A percentile compares a stretch with the other conserved stretches of the same genome.
These are phyloP conservation scores for Lophium mytilinum DNA, from an alignment of 495 filamentous ascomycete species.

Conservation along the genomic window DNA sequence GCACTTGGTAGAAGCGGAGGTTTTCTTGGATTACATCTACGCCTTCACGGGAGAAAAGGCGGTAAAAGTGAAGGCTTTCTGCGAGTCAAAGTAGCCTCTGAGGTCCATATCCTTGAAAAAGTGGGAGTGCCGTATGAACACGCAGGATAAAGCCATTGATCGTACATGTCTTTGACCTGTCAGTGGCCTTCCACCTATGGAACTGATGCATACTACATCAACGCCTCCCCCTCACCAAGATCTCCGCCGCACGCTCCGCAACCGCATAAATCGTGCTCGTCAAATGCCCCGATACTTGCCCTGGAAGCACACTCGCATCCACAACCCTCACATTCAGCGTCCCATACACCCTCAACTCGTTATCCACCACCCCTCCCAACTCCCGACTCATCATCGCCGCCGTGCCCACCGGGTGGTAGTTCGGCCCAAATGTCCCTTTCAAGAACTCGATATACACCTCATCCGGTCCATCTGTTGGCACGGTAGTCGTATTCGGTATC, in stretches of 20 bases:
- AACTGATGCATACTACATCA: no score
- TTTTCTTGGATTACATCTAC: conserved; percentile 54
- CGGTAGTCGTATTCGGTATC: background rate
- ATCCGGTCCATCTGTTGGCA: conserved; percentile 3
- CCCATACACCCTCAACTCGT: conserved; percentile 9
- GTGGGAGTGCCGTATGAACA: no score
- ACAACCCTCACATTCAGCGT: conserved; percentile 13
- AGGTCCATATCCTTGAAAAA: no score
- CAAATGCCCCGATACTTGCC: conserved; percentile 11
- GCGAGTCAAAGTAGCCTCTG: background rate
- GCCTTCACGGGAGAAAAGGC: conserved; percentile 46
- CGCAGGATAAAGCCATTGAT: no score
- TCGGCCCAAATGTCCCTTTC: background rate
- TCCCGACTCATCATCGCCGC: conserved; percentile 11
- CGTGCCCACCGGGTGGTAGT: conserved; percentile 13
- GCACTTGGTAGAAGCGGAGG: conserved; percentile 54
- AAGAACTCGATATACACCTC: conserved; percentile 4
- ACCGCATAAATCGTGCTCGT: conserved; percentile 12
- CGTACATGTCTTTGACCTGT: no score
- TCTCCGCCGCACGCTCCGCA: conserved; percentile 9
- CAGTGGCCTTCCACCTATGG: no score
- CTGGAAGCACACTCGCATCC: conserved; percentile 16
- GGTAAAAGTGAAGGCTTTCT: conserved; percentile 11
- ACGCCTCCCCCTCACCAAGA: background rate
- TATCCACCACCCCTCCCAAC: conserved; percentile 16